Evolutionary conservation across 805 yeast genomes (phyloP).

Genomic region (Lachancea dasiensis): DNA sequence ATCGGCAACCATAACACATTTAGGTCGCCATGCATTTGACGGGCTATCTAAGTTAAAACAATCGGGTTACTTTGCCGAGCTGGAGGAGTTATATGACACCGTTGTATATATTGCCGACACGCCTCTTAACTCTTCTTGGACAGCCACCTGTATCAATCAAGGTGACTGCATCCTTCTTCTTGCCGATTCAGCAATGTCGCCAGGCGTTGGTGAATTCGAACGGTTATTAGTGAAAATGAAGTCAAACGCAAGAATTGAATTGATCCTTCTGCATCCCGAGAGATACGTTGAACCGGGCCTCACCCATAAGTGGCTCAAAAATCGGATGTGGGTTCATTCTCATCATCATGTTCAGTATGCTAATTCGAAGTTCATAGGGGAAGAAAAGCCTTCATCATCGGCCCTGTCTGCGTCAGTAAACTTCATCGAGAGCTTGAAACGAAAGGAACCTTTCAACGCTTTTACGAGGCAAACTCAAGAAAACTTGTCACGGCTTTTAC

Average conservation of each 20-base stretch:
- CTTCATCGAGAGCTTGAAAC: constrained; percentile 24
- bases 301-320: constrained; percentile 78
- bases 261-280: constrained; percentile 79
- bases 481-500: constrained; percentile 28
- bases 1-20: constrained; percentile 66
- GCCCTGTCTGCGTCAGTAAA: neutral
- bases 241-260: constrained; percentile 82
- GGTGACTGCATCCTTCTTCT: constrained; percentile 89
- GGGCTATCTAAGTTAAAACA: constrained; percentile 78
- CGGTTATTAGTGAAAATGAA: constrained; percentile 63
- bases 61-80: constrained; percentile 81
- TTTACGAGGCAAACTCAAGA: constrained; percentile 25
- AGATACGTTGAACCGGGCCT: constrained; percentile 78
- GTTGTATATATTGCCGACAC: constrained; percentile 88
- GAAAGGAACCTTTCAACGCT: constrained; percentile 27
- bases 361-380: constrained; percentile 4
- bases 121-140: constrained; percentile 78
- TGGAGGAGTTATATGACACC: constrained; percentile 86
- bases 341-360: constrained; percentile 85
- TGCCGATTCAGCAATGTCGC: constrained; percentile 74
- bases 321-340: constrained; percentile 83
- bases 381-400: constrained; percentile 1
- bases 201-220: constrained; percentile 83
- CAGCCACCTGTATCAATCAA: constrained; percentile 84
- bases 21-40: constrained; percentile 92